Evolutionary conservation across 2,329 filamentous ascomycete genomes (phyloP), one percentile per base, ranked within the genome.

Genomic region (Neoascochyta sp.): DNA sequence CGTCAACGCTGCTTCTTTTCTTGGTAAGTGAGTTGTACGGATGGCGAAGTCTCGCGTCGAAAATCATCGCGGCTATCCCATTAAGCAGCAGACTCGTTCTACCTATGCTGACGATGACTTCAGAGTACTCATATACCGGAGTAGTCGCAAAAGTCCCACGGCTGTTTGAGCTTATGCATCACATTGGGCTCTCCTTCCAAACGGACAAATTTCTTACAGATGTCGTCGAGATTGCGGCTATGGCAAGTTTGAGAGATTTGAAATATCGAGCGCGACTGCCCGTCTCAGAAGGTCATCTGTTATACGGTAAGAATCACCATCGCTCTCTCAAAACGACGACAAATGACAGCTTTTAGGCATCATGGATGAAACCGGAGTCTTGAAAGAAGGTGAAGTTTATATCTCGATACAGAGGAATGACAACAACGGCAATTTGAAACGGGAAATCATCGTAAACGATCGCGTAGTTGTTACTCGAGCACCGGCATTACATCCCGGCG

Each of bases 241-340:
- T 92, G n/a, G 68, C 74, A 2, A 80, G 84, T 43, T 65, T 94
- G 4, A 75, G 85, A 3, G 70, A 83, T 16, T 64, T 94, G 20
- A 94, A 93, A 55, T 80, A 92, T 62, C 83, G 81, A 31, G 78
- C 83, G 0, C 76, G 85, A 1, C 92, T 93, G 18, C 80, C 76
- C 0, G 74, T 94, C 0, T 60, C 73, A 0, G 58, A 80, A 10
- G 87, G 84, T 0, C 73, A 81, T n/a, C 88, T 85, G 0, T 68
- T 93, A 0, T 88, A 87, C 45, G 87, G 87, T 0, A n/a, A n/a
- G n/a, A n/a, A n/a, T n/a, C n/a, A n/a, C n/a, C n/a, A n/a, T n/a
- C n/a, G n/a, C n/a, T n/a, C n/a, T n/a, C n/a, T n/a, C n/a, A n/a
- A n/a, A n/a, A n/a, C n/a, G n/a, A n/a, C n/a, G n/a, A n/a, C n/a